Base-by-base conservation (phyloP, 1,284 basidiomycete genomes). In the Tetrapyrgos nigripes region DNA sequence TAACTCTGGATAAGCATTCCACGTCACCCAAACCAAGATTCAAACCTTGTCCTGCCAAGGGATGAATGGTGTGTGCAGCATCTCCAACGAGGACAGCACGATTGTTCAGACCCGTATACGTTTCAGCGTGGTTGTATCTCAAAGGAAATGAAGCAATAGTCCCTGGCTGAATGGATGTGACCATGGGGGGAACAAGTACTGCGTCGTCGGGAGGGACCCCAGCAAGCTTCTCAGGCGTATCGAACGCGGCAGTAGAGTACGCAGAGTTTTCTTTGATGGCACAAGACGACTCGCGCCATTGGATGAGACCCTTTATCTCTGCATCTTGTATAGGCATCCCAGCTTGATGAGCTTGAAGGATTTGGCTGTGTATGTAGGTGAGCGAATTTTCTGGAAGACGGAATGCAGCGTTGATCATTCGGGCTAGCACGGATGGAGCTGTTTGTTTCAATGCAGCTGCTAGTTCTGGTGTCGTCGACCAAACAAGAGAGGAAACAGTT, bases 31-130 rank as follows among this genome's bases (percentile, higher is more conserved):
- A 78, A 19, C 97, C 97, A 67, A 97, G 80, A 72, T 99, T 99
- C 44, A 99, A 79, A 0, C 97, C 97, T 71, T 99, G 97, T 1
- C 97, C 97, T 0, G 96, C 97, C n/a, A 99, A 85, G 0, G 97
- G 97, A 70, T 99, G 97, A 4, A 95, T 84, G 0, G 94, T 94
- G 70, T 99, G 97, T 14, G 96, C 97, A 1, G 97, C 96, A 74
- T 99, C 97, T 4, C 97, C 97, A 1, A 99, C 87, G 2, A 99
- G 85, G 1, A 90, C 96, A 0, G 93, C 96, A 2, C 97, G 85
- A 1, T 79, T 78, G 1, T 86, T 83, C 31, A 70, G 62, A 0
- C 84, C 84, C 66, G 96, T 78, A 73, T 99, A 99, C 0, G 84
- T 77, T 55, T 96, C 94, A 0, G 94, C 91, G 67, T 99, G 97